Conservation (phyloP, 2,329 filamentous ascomycete genomes). For the Calonectria pseudoturangicola region DNA sequence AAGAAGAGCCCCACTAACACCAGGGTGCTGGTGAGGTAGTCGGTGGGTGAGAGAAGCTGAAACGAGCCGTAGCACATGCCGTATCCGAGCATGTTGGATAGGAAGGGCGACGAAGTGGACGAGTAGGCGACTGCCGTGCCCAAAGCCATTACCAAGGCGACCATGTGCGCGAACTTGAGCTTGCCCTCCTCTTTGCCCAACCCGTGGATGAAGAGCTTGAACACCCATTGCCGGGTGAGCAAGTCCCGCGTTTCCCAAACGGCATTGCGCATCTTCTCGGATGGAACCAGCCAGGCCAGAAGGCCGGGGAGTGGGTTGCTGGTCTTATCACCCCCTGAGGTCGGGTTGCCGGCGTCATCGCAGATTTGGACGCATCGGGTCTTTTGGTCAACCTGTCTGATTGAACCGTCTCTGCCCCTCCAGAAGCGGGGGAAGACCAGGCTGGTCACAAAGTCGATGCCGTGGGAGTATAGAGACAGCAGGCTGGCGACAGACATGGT, state of each 20-base stretch:
- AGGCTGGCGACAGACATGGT: slow-evolving; percentile 86
- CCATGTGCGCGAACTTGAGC: slow-evolving; percentile 74
- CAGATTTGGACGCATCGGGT: slow-evolving; percentile 62
- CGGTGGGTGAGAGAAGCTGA: slow-evolving; percentile 90
- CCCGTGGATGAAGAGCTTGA: slow-evolving; percentile 71
- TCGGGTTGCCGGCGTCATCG: slow-evolving; percentile 58
- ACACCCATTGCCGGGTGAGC: slow-evolving; percentile 70
- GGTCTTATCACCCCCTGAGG: slow-evolving; percentile 48
- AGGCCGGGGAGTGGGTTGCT: slow-evolving; percentile 57
- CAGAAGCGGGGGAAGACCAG: slow-evolving; percentile 86
- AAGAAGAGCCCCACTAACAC: slow-evolving; percentile 89
- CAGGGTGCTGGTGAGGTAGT: slow-evolving; percentile 86
- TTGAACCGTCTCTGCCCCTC: slow-evolving; percentile 63
- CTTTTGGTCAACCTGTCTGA: slow-evolving; percentile 68
- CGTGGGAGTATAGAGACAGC: slow-evolving; percentile 83
- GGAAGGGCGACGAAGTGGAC: slow-evolving; percentile 72
- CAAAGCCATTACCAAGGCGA: slow-evolving; percentile 74
- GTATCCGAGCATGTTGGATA: slow-evolving; percentile 92
- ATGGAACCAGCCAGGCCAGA: slow-evolving; percentile 59
- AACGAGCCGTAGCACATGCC: slow-evolving; percentile 90
- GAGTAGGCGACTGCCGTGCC: slow-evolving; percentile 78
- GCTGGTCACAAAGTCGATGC: slow-evolving; percentile 77
- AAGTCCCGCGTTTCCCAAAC: slow-evolving; percentile 72
- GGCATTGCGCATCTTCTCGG: slow-evolving; percentile 48
- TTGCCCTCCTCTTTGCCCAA: slow-evolving; percentile 67